These are phyloP conservation scores for Aspergillus kassunensis DNA, from an alignment of 495 filamentous ascomycete genomes.

Conservation along the genomic window DNA sequence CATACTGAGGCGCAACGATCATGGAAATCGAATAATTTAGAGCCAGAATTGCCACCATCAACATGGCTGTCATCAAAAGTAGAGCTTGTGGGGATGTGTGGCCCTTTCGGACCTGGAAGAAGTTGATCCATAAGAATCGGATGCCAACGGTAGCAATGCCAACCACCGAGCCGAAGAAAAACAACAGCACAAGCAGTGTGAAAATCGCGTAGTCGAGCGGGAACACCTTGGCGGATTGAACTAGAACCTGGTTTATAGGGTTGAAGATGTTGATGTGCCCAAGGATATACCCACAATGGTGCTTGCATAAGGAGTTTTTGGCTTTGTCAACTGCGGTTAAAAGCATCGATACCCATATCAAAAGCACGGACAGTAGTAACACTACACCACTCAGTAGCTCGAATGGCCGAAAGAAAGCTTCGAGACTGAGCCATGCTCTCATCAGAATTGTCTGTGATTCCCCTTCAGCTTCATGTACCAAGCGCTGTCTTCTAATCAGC, in stretches of 20 bases:
- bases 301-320: constrained; percentile 87
- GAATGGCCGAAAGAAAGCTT: constrained; percentile 74
- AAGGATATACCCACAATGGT: constrained; percentile 90
- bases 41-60: constrained; percentile 81
- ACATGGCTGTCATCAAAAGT: constrained; percentile 84
- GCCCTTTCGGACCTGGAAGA: constrained; percentile 86
- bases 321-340: constrained; percentile 95
- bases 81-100: constrained; percentile 89
- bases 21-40: constrained; percentile 90
- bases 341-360: constrained; percentile 88
- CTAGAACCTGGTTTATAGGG: constrained; percentile 87
- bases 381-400: constrained; percentile 82
- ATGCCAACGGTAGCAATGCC: constrained; percentile 86
- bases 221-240: constrained; percentile 76
- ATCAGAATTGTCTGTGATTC: constrained; percentile 67
- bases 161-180: constrained; percentile 81
- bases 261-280: constrained; percentile 89
- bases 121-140: constrained; percentile 87
- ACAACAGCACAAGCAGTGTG: constrained; percentile 72
- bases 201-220: constrained; percentile 91
- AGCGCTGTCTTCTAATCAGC: constrained; percentile 79
- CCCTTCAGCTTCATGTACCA: constrained; percentile 75
- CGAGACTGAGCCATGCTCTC: constrained; percentile 68
- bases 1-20: constrained; percentile 89
- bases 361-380: constrained; percentile 62